Evolutionary conservation across 768 basidiomycete species (phyloP), one percentile per base, ranked within the genome.

Genomic region (Royoungia palumana): DNA sequence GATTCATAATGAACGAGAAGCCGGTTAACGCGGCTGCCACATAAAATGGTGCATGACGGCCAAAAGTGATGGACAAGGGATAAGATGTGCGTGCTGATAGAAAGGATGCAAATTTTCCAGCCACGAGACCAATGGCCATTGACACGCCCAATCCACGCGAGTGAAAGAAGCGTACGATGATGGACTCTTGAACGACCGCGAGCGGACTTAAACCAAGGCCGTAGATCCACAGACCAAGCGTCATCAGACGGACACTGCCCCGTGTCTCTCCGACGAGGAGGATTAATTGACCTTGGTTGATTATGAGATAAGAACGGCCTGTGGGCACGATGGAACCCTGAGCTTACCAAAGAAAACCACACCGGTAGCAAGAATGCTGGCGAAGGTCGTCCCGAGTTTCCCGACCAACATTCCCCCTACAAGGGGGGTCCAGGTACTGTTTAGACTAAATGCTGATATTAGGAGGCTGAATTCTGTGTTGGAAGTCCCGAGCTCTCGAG

Each of bases 121-220:
- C 85, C 20, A 93, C 76, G 14, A 93, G 82, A 19, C 89, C 90
- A n/a, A 91, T 73, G 0, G 88, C 88, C 70, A 93, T 80, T 2
- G 86, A 85, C 8, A 84, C 72, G 2, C 86, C 89, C 1, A 91
- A 72, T 2, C 86, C 86, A 61, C 83, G 85, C 0, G 82, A 78
- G 53, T 78, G 80, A 72, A 89, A 91, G 70, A 87, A 87, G 21
- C 85, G 83, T 36, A 89, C 85, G 44, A 92, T 87, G 54, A 90
- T 89, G 6, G 85, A 85, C 65, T 92, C 89, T 69, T 87, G 90
- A 2, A 87, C 82, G 7, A 93, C 89, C 1, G 88, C 82, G 6
- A 93, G 71, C 1, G 90, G 90, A 55, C 85, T 84, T 37, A 88
- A 74, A 4, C 89, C 89, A 3, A 91, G 70, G 7, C 89, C 90